Conservation (phyloP, 1,284 basidiomycete species). For the Cutaneotrichosporon sp. region DNA sequence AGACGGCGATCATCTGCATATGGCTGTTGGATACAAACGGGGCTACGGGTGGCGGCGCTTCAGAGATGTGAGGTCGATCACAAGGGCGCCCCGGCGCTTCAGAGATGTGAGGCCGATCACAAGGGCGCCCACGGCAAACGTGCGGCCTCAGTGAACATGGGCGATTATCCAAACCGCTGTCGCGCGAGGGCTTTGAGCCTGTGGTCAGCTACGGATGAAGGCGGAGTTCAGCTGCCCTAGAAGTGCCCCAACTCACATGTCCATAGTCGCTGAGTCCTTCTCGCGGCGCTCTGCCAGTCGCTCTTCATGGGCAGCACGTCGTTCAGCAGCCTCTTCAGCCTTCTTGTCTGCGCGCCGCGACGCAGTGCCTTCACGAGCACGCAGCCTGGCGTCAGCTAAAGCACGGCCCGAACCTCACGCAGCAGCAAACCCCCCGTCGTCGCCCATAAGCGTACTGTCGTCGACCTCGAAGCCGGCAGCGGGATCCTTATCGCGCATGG, state of each 20-base stretch:
- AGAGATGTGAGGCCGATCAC: no score
- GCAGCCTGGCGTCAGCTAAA: conserved; percentile 21
- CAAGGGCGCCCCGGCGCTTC: no score
- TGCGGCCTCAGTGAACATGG: no score
- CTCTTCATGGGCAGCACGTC: conserved; percentile 36
- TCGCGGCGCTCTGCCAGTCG: conserved; percentile 36
- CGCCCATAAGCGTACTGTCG: conserved; percentile 44
- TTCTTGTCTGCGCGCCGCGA: conserved; percentile 35
- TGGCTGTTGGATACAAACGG: neutral
- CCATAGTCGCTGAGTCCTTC: conserved; percentile 47
- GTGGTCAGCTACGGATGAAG: neutral
- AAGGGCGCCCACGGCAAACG: no score
- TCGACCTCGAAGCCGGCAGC: conserved; percentile 43
- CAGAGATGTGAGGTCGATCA: no score
- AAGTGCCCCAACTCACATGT: conserved; percentile 34
- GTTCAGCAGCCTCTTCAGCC: conserved; percentile 28
- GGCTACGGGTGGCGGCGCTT: no score
- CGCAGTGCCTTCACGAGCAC: conserved; percentile 35
- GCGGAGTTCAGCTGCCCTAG: no score
- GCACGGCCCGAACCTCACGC: conserved; percentile 33
- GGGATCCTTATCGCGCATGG: conserved; percentile 42
- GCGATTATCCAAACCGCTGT: conserved; percentile 32
- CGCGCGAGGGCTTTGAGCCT: conserved; percentile 44
- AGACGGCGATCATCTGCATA: conserved; percentile 1
- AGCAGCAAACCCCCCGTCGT: conserved; percentile 36